Evolutionary conservation across 768 basidiomycete genomes (phyloP), one percentile per base, ranked within the genome.

Genomic region (Boletellus ananas): DNA sequence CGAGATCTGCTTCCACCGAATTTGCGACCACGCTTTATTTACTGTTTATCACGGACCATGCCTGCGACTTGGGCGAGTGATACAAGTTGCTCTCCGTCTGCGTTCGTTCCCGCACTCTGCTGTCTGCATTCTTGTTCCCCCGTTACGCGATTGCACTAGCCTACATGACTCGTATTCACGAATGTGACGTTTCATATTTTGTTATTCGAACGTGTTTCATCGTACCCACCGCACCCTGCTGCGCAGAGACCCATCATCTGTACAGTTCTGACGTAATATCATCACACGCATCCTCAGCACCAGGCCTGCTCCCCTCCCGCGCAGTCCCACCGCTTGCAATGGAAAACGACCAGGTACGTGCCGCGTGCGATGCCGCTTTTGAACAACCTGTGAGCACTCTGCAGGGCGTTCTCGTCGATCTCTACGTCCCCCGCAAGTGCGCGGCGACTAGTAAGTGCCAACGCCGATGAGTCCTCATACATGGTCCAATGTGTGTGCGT

Each of bases 341-440:
- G 90, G 88, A 92, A 83, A 92, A 92, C 87, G 90, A 90, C 71
- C 82, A 85, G 75, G 90, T 89, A 67, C 55, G 84, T 72, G 17
- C 25, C 46, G 17, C 14, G 5, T 16, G 40, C 17, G 17, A 36
- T 13, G 20, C 46, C 35, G 13, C 46, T 2, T 18, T 21, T 29
- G n/a, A 17, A 27, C 8, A 8, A 33, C 54, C 54, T 43, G 60
- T 43, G 34, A 42, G 25, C 46, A 16, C 5, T 45, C 38, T 34
- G 34, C 50, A 96, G 91, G 95, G 96, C 76, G 79, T 90, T 70
- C 94, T 99, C 72, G 96, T 99, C 69, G 96, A 98, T 81, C 94
- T 99, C 75, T 99, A 99, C 79, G 94, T 98, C 68, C 96, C 96
- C 74, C 91, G 96, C 81, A 98, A 98, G 75, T 98, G 96, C 73